Base-by-base conservation (phyloP, 345 rosid genomes). In the Boechera retrofracta region DNA sequence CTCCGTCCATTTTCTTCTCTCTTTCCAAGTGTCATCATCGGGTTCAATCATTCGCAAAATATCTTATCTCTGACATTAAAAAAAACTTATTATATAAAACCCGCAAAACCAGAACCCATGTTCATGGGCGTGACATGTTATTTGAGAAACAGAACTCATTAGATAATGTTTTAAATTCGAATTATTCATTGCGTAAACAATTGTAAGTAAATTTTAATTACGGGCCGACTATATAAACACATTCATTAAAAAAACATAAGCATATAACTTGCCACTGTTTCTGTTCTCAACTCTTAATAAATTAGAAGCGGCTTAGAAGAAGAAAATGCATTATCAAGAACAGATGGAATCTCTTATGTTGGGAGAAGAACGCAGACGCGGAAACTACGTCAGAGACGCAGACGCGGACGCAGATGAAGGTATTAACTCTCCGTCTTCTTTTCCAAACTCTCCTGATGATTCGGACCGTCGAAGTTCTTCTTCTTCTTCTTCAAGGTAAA, bases 281-380 rank as follows among this genome's bases (percentile, higher is more conserved):
- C 24, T 48, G 51, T 66, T 59, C 70, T 38, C 69, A 41, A 51
- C 31, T 18, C 42, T 15, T 49, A 13, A 42, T 56, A 31, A 67
- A 13, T 57, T 55, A 38, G n/a, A 42, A 66, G 11, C 66, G 2
- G 42, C 59, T 33, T 53, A 16, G n/a, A 6, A 52, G 28, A 42
- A 63, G 59, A 60, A 44, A 18, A 79, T 79, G 78, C 71, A 79
- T 4, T 79, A 61, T 73, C 82, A 79, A 67, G 75, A 79, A 67
- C 78, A 79, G 54, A 73, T 79, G 82, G 82, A 73, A 61, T 68
- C 82, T 61, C 82, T 79, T 61, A 44, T 61, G 49, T 38, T 73
- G 38, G 24, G 59, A n/a, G 82, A 79, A 54, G 82, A 79, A 73
- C 75, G 71, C 71, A 79, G 47, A 79, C 77, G 74, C 10, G 77